Percentiles rank a stretch among this genome's conserved stretches.
These are phyloP conservation scores for Candida silvicultrix DNA, from an alignment of 805 yeast genomes.

Conservation along the genomic window DNA sequence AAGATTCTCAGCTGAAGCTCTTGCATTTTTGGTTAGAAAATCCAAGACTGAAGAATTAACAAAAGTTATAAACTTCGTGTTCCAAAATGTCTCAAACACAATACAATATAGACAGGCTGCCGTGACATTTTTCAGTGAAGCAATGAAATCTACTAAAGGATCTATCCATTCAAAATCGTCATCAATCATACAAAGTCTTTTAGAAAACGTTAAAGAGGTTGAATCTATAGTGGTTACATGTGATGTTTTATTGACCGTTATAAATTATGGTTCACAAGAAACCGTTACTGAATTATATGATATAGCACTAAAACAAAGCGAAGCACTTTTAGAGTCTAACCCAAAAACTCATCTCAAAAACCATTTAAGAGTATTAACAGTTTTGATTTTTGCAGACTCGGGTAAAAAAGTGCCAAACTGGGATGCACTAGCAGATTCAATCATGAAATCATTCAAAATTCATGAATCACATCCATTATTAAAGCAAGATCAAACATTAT, in stretches of 20 bases:
- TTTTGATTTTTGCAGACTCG: conserved; percentile 60
- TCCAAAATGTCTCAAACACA: conserved; percentile 32
- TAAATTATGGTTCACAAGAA: conserved; percentile 47
- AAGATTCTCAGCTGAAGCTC: conserved; percentile 84
- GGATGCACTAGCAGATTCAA: conserved; percentile 26
- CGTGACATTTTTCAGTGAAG: conserved; percentile 58
- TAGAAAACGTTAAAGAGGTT: conserved; percentile 24
- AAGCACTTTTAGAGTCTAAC: conserved; percentile 5
- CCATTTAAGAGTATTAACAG: conserved; percentile 31
- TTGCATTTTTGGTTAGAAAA: conserved; percentile 77
- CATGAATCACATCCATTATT: conserved; percentile 1
- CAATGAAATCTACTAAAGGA: conserved; percentile 66
- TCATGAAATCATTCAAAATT: conserved; percentile 8
- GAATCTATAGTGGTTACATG: conserved; percentile 39
- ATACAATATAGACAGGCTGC: conserved; percentile 52
- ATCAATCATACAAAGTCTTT: conserved; percentile 38
- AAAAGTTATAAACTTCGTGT: conserved; percentile 37
- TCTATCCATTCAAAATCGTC: conserved; percentile 70
- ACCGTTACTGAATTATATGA: conserved; percentile 40
- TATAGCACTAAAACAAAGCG: conserved; percentile 21
- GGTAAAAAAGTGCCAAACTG: conserved; percentile 59
- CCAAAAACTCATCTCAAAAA: conserved; percentile 7
- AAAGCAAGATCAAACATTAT: conserved; percentile 6
- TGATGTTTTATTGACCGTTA: conserved; percentile 49
- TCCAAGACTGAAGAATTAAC: conserved; percentile 42